phyloP scores from a whole-genome alignment of 768 basidiomycete genomes.

The Amanita muscaria region DNA sequence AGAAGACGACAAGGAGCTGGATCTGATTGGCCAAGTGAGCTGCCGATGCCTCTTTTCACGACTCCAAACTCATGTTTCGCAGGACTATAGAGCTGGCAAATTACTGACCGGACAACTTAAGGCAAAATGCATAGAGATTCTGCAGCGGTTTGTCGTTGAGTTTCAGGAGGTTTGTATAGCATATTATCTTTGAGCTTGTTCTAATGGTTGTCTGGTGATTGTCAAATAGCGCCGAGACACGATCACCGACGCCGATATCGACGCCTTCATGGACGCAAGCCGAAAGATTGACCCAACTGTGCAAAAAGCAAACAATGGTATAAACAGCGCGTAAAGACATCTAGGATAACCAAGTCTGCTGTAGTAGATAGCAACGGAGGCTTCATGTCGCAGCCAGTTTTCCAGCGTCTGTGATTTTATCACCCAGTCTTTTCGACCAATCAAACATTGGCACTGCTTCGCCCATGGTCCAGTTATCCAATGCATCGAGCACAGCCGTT shows the following conservation, averaged over 20 bases:
- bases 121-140: slow-evolving; percentile 69
- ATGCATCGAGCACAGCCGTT: slow-evolving; percentile 48
- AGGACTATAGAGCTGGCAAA: slow-evolving; percentile 90
- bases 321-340: too few species aligned
- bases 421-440: slow-evolving; percentile 38
- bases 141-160: slow-evolving; percentile 74
- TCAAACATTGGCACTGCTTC: slow-evolving; percentile 29
- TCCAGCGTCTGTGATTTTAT: slow-evolving; percentile 12
- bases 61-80: slow-evolving; percentile 2
- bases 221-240: slow-evolving; percentile 58
- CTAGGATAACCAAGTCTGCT: too few species aligned
- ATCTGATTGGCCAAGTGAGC: slow-evolving; percentile 64
- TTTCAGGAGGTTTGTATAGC: slow-evolving; percentile 64
- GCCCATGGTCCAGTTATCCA: slow-evolving; percentile 49
- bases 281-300: slow-evolving; percentile 64
- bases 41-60: background rate
- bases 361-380: background rate
- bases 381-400: slow-evolving; percentile 12
- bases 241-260: slow-evolving; percentile 70
- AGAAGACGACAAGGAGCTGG: slow-evolving; percentile 88
- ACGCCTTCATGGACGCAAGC: slow-evolving; percentile 70
- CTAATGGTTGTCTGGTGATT: too few species aligned
- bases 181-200: background rate
- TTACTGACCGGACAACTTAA: slow-evolving; percentile 90
- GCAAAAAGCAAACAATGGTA: slow-evolving; percentile 17